Conservation (phyloP, 23 red algal genomes). For the Agarophyton chilense region DNA sequence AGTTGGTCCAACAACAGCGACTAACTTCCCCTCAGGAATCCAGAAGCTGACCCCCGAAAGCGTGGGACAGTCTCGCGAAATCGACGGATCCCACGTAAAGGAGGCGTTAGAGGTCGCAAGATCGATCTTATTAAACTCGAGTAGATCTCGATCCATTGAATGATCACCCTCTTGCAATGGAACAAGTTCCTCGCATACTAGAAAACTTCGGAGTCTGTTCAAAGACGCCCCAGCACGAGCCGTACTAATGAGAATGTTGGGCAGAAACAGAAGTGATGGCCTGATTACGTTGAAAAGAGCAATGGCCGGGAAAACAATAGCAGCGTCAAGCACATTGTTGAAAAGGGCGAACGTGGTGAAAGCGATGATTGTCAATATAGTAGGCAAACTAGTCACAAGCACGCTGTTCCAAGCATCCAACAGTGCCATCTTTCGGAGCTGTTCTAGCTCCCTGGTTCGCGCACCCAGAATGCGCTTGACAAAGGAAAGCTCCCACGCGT, state of each 20-base stretch:
- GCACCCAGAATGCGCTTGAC: slow-evolving; percentile 57
- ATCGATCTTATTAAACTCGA: slow-evolving; percentile 25
- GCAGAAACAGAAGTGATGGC: slow-evolving; percentile 72
- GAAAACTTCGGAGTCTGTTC: slow-evolving; percentile 63
- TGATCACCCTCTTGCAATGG: slow-evolving; percentile 11
- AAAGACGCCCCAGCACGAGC: slow-evolving; percentile 65
- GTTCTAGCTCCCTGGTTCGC: slow-evolving; percentile 60
- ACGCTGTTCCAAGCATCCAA: slow-evolving; percentile 44
- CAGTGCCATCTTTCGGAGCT: slow-evolving; percentile 44
- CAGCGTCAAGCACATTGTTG: slow-evolving; percentile 45
- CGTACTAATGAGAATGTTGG: slow-evolving; percentile 57
- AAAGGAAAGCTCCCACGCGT: slow-evolving; percentile 90
- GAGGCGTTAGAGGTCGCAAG: slow-evolving; percentile 40
- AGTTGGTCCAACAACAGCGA: slow-evolving; percentile 72
- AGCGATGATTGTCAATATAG: slow-evolving; percentile 50
- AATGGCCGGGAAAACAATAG: slow-evolving; percentile 79
- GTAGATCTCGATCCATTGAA: slow-evolving; percentile 10
- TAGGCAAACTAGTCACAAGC: slow-evolving; percentile 56
- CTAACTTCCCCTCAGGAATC: slow-evolving; percentile 65
- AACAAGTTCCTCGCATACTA: slow-evolving; percentile 50
- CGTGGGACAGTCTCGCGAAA: slow-evolving; percentile 1
- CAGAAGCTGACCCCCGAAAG: slow-evolving; percentile 41
- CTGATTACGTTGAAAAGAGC: slow-evolving; percentile 82
- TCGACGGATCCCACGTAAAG: slow-evolving; percentile 68
- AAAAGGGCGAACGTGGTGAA: slow-evolving; percentile 65